Evolutionary conservation across 208 protist genomes (phyloP), one percentile per base, ranked within the genome.

Genomic region (Phytomonas francai): DNA sequence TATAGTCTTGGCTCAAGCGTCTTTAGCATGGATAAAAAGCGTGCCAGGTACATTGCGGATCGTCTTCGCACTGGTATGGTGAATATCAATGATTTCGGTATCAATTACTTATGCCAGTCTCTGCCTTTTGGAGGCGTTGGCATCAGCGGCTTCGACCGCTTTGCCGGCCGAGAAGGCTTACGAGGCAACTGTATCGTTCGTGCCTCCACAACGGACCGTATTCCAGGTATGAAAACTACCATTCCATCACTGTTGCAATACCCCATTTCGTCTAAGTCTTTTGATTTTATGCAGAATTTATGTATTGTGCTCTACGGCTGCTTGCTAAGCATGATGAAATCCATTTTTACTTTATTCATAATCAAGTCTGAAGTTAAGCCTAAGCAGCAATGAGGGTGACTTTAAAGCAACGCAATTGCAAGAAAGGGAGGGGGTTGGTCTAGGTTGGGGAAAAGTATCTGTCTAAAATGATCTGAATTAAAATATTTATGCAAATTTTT

Each of bases 101-200:
- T 97, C 68, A 97, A 93, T 63, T 98, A 98, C 76, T 81, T 98
- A 31, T 96, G 93, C 71, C 95, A 98, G 76, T 94, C 92, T n/a
- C 75, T 98, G 32, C 97, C 97, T 29, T 98, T 98, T 78, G 97
- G 97, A 76, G 97, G 97, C 30, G 87, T 96, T 19, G 98, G 98
- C 75, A 87, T 96, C 64, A 98, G 94, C 75, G 97, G 97, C 33
- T 98, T 98, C 69, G 97, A 97, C 74, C 84, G 94, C 63, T 98
- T 98, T 73, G 91, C 89, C 56, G 97, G 97, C 42, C 83, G 78
- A 49, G 95, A 98, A 73, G 97, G 97, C 33, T 78, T 98, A 4
- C 87, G 95, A 61, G 95, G 91, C 42, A 97, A 96, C 77, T 97
- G 90, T 67, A 64, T 91, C 28, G 81, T 94, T 54, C 85, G 90